Conservation (phyloP, 768 basidiomycete species). For the Tylopilus felleus region DNA sequence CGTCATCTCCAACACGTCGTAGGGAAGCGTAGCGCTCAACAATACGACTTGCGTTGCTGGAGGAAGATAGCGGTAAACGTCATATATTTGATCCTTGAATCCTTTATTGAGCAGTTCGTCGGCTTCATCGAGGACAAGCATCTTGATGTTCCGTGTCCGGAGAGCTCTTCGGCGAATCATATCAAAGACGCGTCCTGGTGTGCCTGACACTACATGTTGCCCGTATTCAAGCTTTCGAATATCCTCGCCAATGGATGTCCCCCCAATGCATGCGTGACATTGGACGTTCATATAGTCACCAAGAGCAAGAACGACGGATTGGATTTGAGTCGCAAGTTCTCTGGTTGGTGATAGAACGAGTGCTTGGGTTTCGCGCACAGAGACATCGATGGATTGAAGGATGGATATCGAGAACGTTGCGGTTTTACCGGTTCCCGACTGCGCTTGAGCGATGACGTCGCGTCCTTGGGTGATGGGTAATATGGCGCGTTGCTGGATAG, state of each 20-base stretch:
- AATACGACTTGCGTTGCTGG: constrained; percentile 97
- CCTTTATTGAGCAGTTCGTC: constrained; percentile 97
- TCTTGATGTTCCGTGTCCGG: constrained; percentile 96
- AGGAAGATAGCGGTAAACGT: constrained; percentile 96
- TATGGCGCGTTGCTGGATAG: constrained; percentile 98
- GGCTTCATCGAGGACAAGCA: constrained; percentile 92
- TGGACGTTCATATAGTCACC: constrained; percentile 99
- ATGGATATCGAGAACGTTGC: constrained; percentile 98
- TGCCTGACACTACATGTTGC: constrained; percentile 95
- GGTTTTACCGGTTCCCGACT: constrained; percentile 99
- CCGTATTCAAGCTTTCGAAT: constrained; percentile 97
- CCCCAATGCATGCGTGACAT: constrained; percentile 97
- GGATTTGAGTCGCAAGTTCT: constrained; percentile 98
- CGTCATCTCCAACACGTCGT: constrained; percentile 98
- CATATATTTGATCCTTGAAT: constrained; percentile 99
- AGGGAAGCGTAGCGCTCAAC: constrained; percentile 92
- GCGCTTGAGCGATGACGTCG: constrained; percentile 98
- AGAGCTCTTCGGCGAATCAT: constrained; percentile 95
- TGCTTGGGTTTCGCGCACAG: constrained; percentile 92
- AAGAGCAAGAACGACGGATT: constrained; percentile 91
- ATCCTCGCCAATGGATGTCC: constrained; percentile 95
- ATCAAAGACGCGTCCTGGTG: constrained; percentile 97
- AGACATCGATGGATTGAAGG: constrained; percentile 95
- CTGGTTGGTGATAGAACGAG: constrained; percentile 97
- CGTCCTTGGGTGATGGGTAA: constrained; percentile 92